Evolutionary conservation across 2,329 filamentous ascomycete genomes (phyloP).

Genomic region (Fusarium mundagurra): DNA sequence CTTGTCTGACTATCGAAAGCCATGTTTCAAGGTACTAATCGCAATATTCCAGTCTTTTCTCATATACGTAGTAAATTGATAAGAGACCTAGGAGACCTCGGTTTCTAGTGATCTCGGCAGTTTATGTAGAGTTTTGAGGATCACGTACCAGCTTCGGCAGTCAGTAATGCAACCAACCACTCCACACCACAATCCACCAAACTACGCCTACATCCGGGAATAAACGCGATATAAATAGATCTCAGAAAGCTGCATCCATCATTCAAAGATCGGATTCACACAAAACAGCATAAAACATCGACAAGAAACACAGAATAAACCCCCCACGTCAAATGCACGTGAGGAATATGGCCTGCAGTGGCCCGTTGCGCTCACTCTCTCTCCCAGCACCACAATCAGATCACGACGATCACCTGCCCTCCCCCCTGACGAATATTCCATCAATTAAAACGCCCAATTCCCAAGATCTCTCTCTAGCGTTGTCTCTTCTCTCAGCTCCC

Average conservation of each 20-base stretch:
- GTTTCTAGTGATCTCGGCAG: not conserved
- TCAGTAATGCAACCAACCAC: not conserved
- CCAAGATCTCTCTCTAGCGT: not conserved
- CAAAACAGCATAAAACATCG: not conserved
- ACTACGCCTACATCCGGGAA: not conserved
- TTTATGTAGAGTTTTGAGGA: not conserved
- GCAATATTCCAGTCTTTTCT: not conserved
- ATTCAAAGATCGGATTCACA: not conserved
- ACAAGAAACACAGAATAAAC: not conserved
- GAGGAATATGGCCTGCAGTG: constrained; percentile 37
- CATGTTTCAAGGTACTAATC: not conserved
- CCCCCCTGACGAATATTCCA: constrained; percentile 1
- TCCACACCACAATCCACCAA: not conserved
- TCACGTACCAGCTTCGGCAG: not conserved
- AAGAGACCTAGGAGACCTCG: fast-evolving
- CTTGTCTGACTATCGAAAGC: not conserved
- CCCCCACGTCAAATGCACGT: constrained; percentile 38
- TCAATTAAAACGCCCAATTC: not conserved
- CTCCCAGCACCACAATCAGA: constrained; percentile 1
- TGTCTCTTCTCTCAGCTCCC: constrained; percentile 5
- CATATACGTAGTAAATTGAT: fast-evolving
- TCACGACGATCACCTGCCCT: constrained; percentile 10
- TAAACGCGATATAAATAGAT: constrained; percentile 5
- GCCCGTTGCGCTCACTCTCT: constrained; percentile 15
- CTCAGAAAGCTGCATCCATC: not conserved